A percentile compares a stretch with the other conserved stretches of the same genome.
Evolutionary conservation across 1,139 yeast species (phyloP).

Genomic region (Hyphopichia wangnamkhiaoensis): DNA sequence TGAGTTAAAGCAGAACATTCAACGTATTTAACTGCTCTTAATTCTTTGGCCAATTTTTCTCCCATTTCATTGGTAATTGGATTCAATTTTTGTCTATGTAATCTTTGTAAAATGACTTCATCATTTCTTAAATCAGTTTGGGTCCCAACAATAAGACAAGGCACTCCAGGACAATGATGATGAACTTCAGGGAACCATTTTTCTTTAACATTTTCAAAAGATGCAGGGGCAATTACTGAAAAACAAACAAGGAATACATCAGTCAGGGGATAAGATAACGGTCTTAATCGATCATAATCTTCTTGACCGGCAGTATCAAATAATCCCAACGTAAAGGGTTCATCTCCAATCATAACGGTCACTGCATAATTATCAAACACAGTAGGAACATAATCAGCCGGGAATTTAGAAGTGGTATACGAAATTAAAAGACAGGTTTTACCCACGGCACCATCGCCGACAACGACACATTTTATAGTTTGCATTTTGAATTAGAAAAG

Average conservation of each 20-base stretch:
- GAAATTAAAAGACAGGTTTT: slow-evolving; percentile 90
- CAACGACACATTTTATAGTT: slow-evolving; percentile 93
- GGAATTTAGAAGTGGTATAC: slow-evolving; percentile 83
- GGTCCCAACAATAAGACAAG: slow-evolving; percentile 94
- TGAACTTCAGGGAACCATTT: slow-evolving; percentile 99
- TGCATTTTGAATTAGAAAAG: slow-evolving; percentile 51
- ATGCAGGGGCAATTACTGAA: slow-evolving; percentile 93
- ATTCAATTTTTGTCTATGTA: slow-evolving; percentile 84
- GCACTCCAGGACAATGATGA: slow-evolving; percentile 97
- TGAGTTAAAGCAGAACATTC: slow-evolving; percentile 98
- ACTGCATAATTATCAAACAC: slow-evolving; percentile 97
- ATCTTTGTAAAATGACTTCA: slow-evolving; percentile 83
- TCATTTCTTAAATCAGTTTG: slow-evolving; percentile 94
- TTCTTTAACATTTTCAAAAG: slow-evolving; percentile 96
- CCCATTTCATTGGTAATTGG: slow-evolving; percentile 90
- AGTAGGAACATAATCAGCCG: slow-evolving; percentile 87
- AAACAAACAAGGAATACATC: slow-evolving; percentile 95
- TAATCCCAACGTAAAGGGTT: slow-evolving; percentile 92
- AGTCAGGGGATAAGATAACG: slow-evolving; percentile 93
- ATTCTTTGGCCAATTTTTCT: slow-evolving; percentile 87
- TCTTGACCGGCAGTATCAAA: slow-evolving; percentile 99
- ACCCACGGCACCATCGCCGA: slow-evolving; percentile 98
- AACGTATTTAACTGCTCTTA: slow-evolving; percentile 92
- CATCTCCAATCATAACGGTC: slow-evolving; percentile 97
- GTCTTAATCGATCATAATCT: slow-evolving; percentile 96